phyloP scores from a whole-genome alignment of 1,284 basidiomycete species.

The Entoloma clypeatum region DNA sequence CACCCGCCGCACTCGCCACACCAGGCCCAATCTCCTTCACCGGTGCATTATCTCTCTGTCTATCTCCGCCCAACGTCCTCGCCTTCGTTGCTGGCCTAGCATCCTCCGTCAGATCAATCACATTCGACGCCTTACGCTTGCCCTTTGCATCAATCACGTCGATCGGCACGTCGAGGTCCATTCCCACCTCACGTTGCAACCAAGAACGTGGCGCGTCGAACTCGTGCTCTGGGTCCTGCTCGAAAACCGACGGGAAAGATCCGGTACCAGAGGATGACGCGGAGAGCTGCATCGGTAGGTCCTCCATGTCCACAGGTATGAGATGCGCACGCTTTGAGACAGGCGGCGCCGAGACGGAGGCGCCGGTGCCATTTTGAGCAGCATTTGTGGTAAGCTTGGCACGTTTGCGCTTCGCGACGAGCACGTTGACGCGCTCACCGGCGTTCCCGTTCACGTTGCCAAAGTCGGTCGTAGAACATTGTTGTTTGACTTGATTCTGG shows the following conservation, averaged over 20 bases:
- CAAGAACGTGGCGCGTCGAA: constrained; percentile 32
- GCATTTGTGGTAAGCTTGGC: constrained; percentile 47
- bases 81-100: constrained; percentile 33
- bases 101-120: constrained; percentile 44
- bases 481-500: constrained; percentile 22
- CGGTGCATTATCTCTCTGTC: constrained; percentile 45
- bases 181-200: constrained; percentile 28
- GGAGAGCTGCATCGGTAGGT: constrained; percentile 18
- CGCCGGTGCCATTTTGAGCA: constrained; percentile 14
- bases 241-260: constrained; percentile 39
- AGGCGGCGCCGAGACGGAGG: constrained; percentile 15
- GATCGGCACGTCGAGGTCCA: constrained; percentile 54
- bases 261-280: constrained; percentile 21
- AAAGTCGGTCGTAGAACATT: constrained; percentile 36
- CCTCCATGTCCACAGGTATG: constrained; percentile 15
- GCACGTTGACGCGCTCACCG: constrained; percentile 61
- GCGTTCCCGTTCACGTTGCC: constrained; percentile 34
- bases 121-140: constrained; percentile 47
- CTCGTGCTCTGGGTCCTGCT: constrained; percentile 39
- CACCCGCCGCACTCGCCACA: constrained; percentile 10
- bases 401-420: constrained; percentile 71
- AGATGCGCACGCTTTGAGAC: constrained; percentile 21
- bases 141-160: constrained; percentile 38
- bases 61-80: constrained; percentile 73
- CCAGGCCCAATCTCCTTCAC: constrained; percentile 48